phyloP scores from a whole-genome alignment of 805 yeast species.

The Cyberlindnera euphorbiae region DNA sequence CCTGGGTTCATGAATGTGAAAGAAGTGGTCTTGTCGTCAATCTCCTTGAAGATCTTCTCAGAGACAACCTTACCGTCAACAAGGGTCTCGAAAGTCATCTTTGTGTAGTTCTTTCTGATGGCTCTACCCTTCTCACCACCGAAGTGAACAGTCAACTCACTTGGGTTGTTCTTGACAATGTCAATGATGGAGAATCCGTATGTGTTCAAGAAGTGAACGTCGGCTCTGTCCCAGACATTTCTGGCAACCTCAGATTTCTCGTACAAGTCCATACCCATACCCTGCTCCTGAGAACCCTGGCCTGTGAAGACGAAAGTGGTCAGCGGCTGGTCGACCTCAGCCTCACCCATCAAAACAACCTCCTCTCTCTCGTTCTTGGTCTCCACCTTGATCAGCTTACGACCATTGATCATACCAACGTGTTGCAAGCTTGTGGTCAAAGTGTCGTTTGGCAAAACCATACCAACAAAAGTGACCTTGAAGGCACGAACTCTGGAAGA shows the following conservation, averaged over 20 bases:
- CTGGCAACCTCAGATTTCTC: conserved; percentile 86
- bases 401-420: conserved; percentile 98
- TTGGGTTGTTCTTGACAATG: conserved; percentile 93
- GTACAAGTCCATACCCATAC: conserved; percentile 99
- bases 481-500: conserved; percentile 94
- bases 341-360: conserved; percentile 86
- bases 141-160: conserved; percentile 90
- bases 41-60: conserved; percentile 93
- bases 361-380: conserved; percentile 80
- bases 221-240: conserved; percentile 98
- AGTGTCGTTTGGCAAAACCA: conserved; percentile 95
- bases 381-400: conserved; percentile 92
- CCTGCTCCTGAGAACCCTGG: conserved; percentile 99
- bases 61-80: conserved; percentile 78
- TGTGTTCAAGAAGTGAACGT: conserved; percentile 82
- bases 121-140: conserved; percentile 97
- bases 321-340: conserved; percentile 97
- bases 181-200: conserved; percentile 97
- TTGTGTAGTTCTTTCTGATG: conserved; percentile 89
- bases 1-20: conserved; percentile 88
- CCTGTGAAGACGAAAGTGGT: conserved; percentile 98
- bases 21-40: conserved; percentile 74
- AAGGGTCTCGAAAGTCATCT: conserved; percentile 97
- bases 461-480: conserved; percentile 86
- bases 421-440: conserved; percentile 87